Percentiles rank a stretch among this genome's conserved stretches.
phyloP scores from a whole-genome alignment of 352 stramenopile species.

The Globisporangium irregulare region DNA sequence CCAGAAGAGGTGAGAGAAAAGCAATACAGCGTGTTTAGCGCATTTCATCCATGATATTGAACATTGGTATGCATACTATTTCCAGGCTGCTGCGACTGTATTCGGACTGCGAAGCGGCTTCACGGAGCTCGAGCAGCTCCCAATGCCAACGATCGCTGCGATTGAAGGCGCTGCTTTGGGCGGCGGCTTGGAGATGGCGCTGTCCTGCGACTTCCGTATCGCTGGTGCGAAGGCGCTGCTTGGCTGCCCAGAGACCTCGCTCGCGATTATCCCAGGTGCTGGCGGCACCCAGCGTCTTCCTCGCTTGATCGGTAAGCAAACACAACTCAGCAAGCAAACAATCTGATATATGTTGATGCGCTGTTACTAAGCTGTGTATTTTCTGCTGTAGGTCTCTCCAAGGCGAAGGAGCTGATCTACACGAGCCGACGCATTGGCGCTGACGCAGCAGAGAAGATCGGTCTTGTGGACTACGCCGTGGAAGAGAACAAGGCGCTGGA shows the following conservation, averaged over 20 bases:
- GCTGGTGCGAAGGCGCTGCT: conserved; percentile 84
- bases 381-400: conserved; percentile 51
- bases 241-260: conserved; percentile 88
- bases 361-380: neutral
- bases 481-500: conserved; percentile 55
- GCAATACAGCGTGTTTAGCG: neutral
- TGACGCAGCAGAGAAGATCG: conserved; percentile 73
- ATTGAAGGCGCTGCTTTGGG: conserved; percentile 91
- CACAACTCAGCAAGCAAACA: neutral
- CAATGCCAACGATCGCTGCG: conserved; percentile 91
- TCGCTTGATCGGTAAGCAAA: conserved; percentile 75
- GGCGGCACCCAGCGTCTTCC: conserved; percentile 92
- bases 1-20: conserved; percentile 59
- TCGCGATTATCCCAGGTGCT: conserved; percentile 92
- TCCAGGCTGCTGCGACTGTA: conserved; percentile 59
- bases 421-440: conserved; percentile 84
- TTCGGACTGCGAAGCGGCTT: conserved; percentile 77
- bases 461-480: conserved; percentile 89
- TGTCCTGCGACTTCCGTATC: conserved; percentile 92
- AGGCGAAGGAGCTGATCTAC: conserved; percentile 95
- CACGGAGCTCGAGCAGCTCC: conserved; percentile 81
- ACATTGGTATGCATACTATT: conserved; percentile 15
- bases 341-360: neutral
- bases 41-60: neutral
- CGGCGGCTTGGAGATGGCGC: conserved; percentile 89